Base-by-base conservation (phyloP, 2,329 filamentous ascomycete genomes). In the Fusarium longipes region DNA sequence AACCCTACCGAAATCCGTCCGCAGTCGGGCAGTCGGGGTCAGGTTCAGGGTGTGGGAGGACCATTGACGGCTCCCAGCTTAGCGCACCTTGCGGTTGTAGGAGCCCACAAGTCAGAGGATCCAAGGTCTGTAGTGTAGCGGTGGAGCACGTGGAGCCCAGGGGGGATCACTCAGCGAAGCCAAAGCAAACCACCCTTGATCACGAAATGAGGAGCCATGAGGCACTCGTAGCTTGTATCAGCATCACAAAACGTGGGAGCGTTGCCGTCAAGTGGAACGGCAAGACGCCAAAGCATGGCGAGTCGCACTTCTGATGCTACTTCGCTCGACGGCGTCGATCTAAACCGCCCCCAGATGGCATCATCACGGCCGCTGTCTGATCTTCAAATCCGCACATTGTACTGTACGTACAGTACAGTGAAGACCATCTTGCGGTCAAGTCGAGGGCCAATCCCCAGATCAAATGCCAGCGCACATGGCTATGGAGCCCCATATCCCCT, bases 1-100 rank as follows among this genome's bases (percentile, higher is more conserved):
- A 33, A 52, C 64, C 57, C 70, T 72, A 72, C 65, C 67, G 62
- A 69, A 63, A 69, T 72, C 69, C 69, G 69, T 70, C 61, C 61
- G 61, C 60, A 68, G 60, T 55, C 24, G 47, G 30, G 61, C 60
- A 68, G 60, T 55, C 24, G 47, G 30, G 27, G 39, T 54, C 52
- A 42, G 62, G 52, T 45, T 54, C 57, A 42, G 44, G 50, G 32
- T 49, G 54, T 51, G 35, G 50, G 40, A 36, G 43, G 39, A 22
- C 35, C 35, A 49, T 29, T 56, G 57, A 57, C 43, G 52, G 44
- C 30, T 59, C 32, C 42, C 38, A 63, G 39, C 51, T 63, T 63
- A 63, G 58, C 60, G 60, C 60, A 58, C 39, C 45, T 43, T 25
- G 58, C 51, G 44, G 43, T 50, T 51, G 20, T 44, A 39, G 39